Evolutionary conservation across 1,139 yeast genomes (phyloP).

Genomic region (Candida sp.): DNA sequence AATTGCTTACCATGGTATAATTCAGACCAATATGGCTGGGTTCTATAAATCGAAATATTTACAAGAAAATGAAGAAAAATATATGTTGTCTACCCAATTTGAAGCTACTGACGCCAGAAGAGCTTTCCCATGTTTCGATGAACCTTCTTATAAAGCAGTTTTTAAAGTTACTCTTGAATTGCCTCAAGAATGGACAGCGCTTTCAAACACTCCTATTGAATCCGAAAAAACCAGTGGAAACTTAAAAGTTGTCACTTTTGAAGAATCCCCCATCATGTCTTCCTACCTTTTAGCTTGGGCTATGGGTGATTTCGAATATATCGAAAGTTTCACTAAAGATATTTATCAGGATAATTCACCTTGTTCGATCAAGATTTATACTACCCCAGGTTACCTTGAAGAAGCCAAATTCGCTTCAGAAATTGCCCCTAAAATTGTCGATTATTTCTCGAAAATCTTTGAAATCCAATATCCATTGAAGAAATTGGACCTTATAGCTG

Average conservation of each 20-base stretch:
- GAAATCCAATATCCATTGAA: constrained; percentile 70
- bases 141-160: constrained; percentile 74
- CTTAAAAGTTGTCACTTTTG: constrained; percentile 28
- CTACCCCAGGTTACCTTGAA: constrained; percentile 63
- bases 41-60: constrained; percentile 75
- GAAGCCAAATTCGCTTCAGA: constrained; percentile 66
- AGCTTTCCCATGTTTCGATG: constrained; percentile 83
- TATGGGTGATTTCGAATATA: constrained; percentile 70
- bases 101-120: constrained; percentile 86
- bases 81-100: constrained; percentile 78
- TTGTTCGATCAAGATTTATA: constrained; percentile 69
- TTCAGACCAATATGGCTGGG: constrained; percentile 68
- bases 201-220: constrained; percentile 69
- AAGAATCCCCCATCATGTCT: constrained; percentile 66
- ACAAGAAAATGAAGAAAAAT: constrained; percentile 56
- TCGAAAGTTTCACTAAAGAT: constrained; percentile 46
- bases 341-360: constrained; percentile 44
- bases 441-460: constrained; percentile 61
- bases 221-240: constrained; percentile 8
- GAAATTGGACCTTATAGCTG: constrained; percentile 60
- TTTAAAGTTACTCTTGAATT: constrained; percentile 62
- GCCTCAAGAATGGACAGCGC: constrained; percentile 55
- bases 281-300: constrained; percentile 79
- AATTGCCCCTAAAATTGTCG: constrained; percentile 64
- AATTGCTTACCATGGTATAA: constrained; percentile 42